A percentile compares a stretch with the other conserved stretches of the same genome.
Conservation (phyloP, 495 filamentous ascomycete species). For the Xylaria scruposa region DNA sequence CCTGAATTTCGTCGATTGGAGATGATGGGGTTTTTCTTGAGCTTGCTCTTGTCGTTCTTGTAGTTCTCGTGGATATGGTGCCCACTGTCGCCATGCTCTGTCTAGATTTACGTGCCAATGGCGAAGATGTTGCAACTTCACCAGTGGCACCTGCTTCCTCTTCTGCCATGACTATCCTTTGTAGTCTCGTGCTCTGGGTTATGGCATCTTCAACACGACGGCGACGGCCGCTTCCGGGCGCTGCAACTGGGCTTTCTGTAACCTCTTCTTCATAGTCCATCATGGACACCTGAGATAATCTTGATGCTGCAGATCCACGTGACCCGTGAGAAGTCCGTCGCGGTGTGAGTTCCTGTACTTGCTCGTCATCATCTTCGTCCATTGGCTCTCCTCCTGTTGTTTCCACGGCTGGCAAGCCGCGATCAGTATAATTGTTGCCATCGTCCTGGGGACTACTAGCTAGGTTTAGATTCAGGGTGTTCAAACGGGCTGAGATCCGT, state of each 20-base stretch:
- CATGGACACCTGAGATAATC: slow-evolving; percentile 23
- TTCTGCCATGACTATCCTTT: slow-evolving; percentile 39
- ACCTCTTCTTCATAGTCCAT: slow-evolving; percentile 48
- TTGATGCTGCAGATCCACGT: slow-evolving; percentile 28
- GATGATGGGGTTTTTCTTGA: slow-evolving; percentile 26
- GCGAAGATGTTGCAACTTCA: slow-evolving; percentile 46
- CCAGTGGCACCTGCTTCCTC: slow-evolving; percentile 34
- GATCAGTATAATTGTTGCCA: neutral
- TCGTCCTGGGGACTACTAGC: neutral
- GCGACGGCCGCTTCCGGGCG: slow-evolving; percentile 54
- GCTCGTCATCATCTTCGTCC: slow-evolving; percentile 23
- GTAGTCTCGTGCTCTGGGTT: slow-evolving; percentile 42
- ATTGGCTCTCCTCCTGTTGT: slow-evolving; percentile 16
- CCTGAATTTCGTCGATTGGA: slow-evolving; percentile 17
- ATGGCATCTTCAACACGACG: slow-evolving; percentile 41
- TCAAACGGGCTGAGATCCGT: slow-evolving; percentile 13
- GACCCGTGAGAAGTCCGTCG: slow-evolving; percentile 13
- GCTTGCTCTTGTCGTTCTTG: slow-evolving; percentile 28
- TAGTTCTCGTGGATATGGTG: slow-evolving; percentile 31
- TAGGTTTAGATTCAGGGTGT: slow-evolving; percentile 8
- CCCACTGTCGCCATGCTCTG: slow-evolving; percentile 35
- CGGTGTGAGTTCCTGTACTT: slow-evolving; percentile 20
- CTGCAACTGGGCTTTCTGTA: slow-evolving; percentile 54
- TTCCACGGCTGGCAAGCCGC: slow-evolving; percentile 2
- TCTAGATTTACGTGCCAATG: slow-evolving; percentile 46